Base-by-base conservation (phyloP, 441 rosid species). In the Gossypium lobatum region DNA sequence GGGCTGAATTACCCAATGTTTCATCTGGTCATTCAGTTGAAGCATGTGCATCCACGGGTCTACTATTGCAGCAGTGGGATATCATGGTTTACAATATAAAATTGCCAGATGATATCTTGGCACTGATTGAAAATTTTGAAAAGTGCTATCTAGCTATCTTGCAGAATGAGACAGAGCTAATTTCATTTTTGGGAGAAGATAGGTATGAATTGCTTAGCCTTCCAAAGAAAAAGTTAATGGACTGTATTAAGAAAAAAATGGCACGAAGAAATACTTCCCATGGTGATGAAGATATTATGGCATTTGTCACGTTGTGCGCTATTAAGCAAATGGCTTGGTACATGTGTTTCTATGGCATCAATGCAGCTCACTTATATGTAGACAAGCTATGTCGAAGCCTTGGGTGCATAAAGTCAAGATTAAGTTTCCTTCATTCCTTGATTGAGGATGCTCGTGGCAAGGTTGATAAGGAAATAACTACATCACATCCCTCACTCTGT, bases 271-370 rank as follows among this genome's bases (percentile, higher is more conserved):
- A 73, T 37, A 70, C 71, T 76, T 72, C 73, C 39, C 66, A 18
- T 23, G 60, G 54, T 65, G 86, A 79, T 73, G 86, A 80, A 71
- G 82, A 80, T 61, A 61, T 80, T 54, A 68, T 79, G 85, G 82
- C 84, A 71, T 80, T 77, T 85, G 86, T 76, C 58, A 70, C 83
- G 17, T 76, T 88, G 71, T 74, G 83, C 71, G 87, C 83, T 57
- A 83, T 88, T 21, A 88, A 88, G 80, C 85, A 86, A 82, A 85
- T 83, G 79, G 77, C 89, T 42, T 88, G 88, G 87, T 83, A 85
- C 82, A 59, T 80, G 69, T 88, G 92, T 78, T 88, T 83, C 78
- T 88, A 80, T 48, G 92, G 92, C 50, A 83, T 83, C 75, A 82
- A 76, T 72, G 77, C 80, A 76, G 80, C 88, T 75, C 72, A 81